These are phyloP conservation scores for Ambrosia trifida DNA, from an alignment of 129 eudicot genomes.

Conservation along the genomic window DNA sequence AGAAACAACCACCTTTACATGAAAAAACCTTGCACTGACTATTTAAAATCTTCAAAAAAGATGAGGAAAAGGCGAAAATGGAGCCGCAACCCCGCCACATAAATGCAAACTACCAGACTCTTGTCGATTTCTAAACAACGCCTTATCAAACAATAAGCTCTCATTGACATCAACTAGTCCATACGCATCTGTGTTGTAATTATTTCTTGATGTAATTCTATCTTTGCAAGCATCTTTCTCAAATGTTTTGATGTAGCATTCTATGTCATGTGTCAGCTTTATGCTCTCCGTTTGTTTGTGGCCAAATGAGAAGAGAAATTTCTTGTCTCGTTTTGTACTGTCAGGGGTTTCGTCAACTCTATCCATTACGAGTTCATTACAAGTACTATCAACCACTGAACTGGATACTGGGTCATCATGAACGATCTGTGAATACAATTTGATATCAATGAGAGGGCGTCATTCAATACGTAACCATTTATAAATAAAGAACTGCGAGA, in stretches of 20 bases:
- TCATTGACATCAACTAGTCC: slow-evolving; percentile 31
- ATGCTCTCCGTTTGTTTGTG: slow-evolving; percentile 36
- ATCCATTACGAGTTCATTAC: slow-evolving; percentile 17
- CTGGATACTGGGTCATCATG: slow-evolving; percentile 36
- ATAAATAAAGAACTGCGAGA: neutral
- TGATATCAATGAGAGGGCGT: slow-evolving; percentile 10
- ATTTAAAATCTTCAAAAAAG: slow-evolving; percentile 34
- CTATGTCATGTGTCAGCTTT: slow-evolving; percentile 47
- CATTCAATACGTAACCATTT: neutral
- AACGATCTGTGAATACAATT: slow-evolving; percentile 33
- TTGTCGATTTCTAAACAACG: slow-evolving; percentile 45
- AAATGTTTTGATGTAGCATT: slow-evolving; percentile 45
- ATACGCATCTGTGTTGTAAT: slow-evolving; percentile 36
- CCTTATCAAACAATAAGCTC: slow-evolving; percentile 57
- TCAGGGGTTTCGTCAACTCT: slow-evolving; percentile 12
- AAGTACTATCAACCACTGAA: slow-evolving; percentile 36
- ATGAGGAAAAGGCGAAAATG: slow-evolving; percentile 50
- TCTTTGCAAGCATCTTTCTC: slow-evolving; percentile 35
- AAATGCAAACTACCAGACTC: slow-evolving; percentile 68
- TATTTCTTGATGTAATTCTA: slow-evolving; percentile 9
- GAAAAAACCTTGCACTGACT: neutral
- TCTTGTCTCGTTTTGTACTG: slow-evolving; percentile 28
- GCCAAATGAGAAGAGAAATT: slow-evolving; percentile 49
- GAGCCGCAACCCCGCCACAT: slow-evolving; percentile 41
- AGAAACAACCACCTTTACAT: neutral